Evolutionary conservation across 2,329 filamentous ascomycete species (phyloP), one percentile per base, ranked within the genome.

Genomic region (Madurella mycetomatis): DNA sequence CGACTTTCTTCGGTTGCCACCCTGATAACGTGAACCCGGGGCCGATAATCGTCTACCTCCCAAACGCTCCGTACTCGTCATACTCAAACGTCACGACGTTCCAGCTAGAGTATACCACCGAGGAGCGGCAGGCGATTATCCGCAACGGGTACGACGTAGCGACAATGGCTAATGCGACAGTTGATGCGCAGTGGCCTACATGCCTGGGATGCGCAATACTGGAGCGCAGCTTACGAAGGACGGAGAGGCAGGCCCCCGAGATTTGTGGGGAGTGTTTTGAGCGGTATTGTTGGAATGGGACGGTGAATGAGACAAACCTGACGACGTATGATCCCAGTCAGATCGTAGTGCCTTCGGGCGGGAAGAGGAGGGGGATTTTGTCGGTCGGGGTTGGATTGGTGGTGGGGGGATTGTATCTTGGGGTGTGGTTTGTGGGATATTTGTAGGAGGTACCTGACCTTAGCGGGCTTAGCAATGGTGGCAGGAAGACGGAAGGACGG

Each of bases 271-370:
- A 78, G 49, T 99, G 94, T 74, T 96, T 96, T 71, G 60, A 75
- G 11, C 72, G 76, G 18, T 96, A 96, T 74, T 99, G 94, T 79
- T 99, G 94, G 92, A 82, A 96, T 68, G 94, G 94, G n/a, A 88
- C 82, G 0, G 48, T 67, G n/a, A n/a, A n/a, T n/a, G n/a, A n/a
- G n/a, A n/a, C n/a, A n/a, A n/a, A n/a, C n/a, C n/a, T n/a, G n/a
- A n/a, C n/a, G n/a, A n/a, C n/a, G n/a, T n/a, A n/a, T n/a, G n/a
- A n/a, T n/a, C n/a, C n/a, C n/a, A n/a, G n/a, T n/a, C n/a, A n/a
- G n/a, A n/a, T n/a, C n/a, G n/a, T n/a, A n/a, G n/a, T n/a, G n/a
- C n/a, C n/a, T n/a, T n/a, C n/a, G n/a, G n/a, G n/a, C n/a, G n/a
- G n/a, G n/a, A n/a, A n/a, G n/a, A n/a, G n/a, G n/a, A n/a, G n/a